These are phyloP conservation scores for Hypoxylon sp. DNA, from an alignment of 2,329 filamentous ascomycete genomes.

Conservation along the genomic window DNA sequence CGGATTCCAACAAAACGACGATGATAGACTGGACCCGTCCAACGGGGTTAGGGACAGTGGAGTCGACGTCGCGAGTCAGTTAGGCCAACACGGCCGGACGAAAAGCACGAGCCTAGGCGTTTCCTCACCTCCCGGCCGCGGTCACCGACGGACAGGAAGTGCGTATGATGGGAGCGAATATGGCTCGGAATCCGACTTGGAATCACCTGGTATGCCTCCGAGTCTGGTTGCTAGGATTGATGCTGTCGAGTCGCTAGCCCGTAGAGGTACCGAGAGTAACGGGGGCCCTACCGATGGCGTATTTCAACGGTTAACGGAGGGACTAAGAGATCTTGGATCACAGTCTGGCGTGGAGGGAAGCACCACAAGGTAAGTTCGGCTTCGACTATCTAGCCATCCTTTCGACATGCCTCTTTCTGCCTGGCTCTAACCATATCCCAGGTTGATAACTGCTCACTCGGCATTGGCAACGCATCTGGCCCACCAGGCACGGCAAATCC, in stretches of 20 bases:
- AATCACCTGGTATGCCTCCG: slow-evolving; percentile 74
- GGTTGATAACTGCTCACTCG: slow-evolving; percentile 79
- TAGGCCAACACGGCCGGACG: slow-evolving; percentile 44
- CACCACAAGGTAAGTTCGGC: slow-evolving; percentile 69
- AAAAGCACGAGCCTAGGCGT: slow-evolving; percentile 59
- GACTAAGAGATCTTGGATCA: slow-evolving; percentile 77
- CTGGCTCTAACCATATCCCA: slow-evolving; percentile 51
- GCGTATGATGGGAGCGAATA: slow-evolving; percentile 81
- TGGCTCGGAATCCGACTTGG: slow-evolving; percentile 77
- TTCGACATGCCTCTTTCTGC: slow-evolving; percentile 7
- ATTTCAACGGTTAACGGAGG: slow-evolving; percentile 74
- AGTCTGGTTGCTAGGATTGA: slow-evolving; percentile 77
- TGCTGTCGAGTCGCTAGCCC: slow-evolving; percentile 76
- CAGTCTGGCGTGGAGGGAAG: slow-evolving; percentile 79
- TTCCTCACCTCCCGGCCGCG: slow-evolving; percentile 56
- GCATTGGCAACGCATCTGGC: slow-evolving; percentile 79
- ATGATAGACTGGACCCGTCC: slow-evolving; percentile 41
- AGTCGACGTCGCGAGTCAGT: slow-evolving; percentile 55
- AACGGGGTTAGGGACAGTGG: slow-evolving; percentile 57
- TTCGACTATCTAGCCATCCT: not conserved
- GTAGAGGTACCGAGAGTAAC: slow-evolving; percentile 73
- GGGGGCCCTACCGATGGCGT: slow-evolving; percentile 74
- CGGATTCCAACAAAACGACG: slow-evolving; percentile 43
- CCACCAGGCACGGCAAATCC: slow-evolving; percentile 80
- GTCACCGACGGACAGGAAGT: slow-evolving; percentile 65